These are phyloP conservation scores for Beauveria sp. DNA, from an alignment of 2,329 filamentous ascomycete species.

Conservation along the genomic window DNA sequence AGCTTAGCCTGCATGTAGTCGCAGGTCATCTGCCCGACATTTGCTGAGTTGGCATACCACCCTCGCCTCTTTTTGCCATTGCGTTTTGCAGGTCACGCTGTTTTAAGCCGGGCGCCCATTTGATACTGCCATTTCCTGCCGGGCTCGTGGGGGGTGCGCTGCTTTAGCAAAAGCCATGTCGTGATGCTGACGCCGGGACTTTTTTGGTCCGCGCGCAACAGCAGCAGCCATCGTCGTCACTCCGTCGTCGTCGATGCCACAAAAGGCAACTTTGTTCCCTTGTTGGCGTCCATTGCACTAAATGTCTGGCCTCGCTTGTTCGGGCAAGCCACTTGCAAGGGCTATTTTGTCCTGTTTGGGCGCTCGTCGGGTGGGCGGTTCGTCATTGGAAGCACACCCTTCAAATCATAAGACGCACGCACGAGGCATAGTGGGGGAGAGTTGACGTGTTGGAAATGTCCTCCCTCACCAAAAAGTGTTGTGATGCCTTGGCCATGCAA, in stretches of 20 bases:
- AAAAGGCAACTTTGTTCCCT: no score
- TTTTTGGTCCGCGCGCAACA: no score
- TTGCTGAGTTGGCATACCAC: slow-evolving; percentile 29
- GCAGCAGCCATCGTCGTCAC: no score
- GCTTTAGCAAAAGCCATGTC: not conserved
- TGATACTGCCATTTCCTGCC: not conserved
- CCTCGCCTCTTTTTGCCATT: slow-evolving; percentile 15
- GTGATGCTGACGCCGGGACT: not conserved
- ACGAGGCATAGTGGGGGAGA: not conserved
- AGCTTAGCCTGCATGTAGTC: slow-evolving; percentile 12
- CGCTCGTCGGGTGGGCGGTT: no score
- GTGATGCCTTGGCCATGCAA: slow-evolving; percentile 7
- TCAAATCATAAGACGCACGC: not conserved
- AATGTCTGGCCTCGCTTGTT: no score
- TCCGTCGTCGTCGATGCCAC: not conserved
- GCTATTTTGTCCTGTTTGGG: not conserved
- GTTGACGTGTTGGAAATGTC: not conserved
- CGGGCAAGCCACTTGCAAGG: not conserved
- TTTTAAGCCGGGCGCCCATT: not conserved
- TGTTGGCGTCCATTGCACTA: no score
- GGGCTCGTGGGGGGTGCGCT: not conserved
- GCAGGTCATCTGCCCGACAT: slow-evolving; percentile 28
- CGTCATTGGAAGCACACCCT: no score
- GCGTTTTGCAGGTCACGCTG: slow-evolving; percentile 11
- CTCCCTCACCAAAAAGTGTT: not conserved